These are phyloP conservation scores for Diaporthe velutina DNA, from an alignment of 2,329 filamentous ascomycete genomes.

Conservation along the genomic window DNA sequence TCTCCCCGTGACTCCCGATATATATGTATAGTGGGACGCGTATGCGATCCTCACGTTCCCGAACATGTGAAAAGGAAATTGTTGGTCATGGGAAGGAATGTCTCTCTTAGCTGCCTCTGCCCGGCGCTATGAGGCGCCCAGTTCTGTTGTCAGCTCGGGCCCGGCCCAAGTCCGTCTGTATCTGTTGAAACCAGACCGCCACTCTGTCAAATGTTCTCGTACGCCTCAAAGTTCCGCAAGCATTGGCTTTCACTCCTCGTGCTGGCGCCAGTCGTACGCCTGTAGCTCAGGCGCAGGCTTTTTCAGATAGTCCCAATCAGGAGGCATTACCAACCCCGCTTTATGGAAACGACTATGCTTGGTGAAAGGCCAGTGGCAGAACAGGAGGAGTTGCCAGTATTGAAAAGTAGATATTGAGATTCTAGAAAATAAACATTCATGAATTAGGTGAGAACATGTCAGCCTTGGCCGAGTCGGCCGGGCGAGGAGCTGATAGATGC, in stretches of 20 bases:
- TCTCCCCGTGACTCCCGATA: background rate
- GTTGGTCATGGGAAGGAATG: background rate
- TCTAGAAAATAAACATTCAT: slow-evolving; percentile 36
- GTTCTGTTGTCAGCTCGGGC: slow-evolving; percentile 18
- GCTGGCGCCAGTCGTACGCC: background rate
- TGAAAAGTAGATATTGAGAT: slow-evolving; percentile 24
- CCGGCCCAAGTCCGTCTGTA: slow-evolving; percentile 27
- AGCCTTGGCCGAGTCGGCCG: background rate
- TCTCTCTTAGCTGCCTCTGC: slow-evolving; percentile 24
- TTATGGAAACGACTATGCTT: background rate
- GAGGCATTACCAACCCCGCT: background rate
- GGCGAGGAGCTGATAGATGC: background rate
- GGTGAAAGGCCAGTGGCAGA: background rate
- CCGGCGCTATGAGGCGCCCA: slow-evolving; percentile 12
- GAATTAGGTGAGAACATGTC: slow-evolving; percentile 22
- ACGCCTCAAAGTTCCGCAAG: background rate
- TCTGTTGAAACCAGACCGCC: slow-evolving; percentile 31
- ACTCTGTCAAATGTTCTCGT: background rate
- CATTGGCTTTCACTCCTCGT: background rate
- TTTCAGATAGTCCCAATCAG: background rate
- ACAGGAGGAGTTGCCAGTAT: background rate
- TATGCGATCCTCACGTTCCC: background rate
- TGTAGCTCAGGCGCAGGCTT: background rate
- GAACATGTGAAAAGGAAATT: background rate
- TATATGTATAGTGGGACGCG: background rate